Evolutionary conservation across 192 early-diverging fungal genomes (phyloP).

Genomic region (Coemansia sp.): DNA sequence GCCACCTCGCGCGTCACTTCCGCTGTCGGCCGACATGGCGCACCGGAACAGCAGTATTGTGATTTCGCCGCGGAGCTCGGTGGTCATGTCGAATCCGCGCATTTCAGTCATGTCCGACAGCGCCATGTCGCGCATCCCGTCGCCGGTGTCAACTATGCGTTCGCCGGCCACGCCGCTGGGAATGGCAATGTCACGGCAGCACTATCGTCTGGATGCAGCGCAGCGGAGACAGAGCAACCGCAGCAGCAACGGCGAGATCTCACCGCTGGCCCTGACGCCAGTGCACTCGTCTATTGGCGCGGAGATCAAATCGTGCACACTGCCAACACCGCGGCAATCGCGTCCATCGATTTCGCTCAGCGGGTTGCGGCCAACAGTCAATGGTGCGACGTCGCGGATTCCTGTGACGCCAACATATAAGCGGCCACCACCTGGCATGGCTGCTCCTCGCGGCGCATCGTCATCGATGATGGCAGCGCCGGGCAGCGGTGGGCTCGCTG

Average conservation of each 20-base stretch:
- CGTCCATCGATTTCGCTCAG: constrained; percentile 7
- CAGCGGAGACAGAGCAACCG: constrained; percentile 10
- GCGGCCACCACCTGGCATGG: background rate
- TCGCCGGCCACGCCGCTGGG: constrained; percentile 12
- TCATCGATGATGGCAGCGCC: background rate
- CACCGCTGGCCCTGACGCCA: constrained; percentile 20
- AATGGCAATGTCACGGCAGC: constrained; percentile 25
- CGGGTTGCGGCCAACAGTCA: constrained; percentile 2
- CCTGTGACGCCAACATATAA: background rate
- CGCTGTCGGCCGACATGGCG: constrained; percentile 11
- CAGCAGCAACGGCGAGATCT: constrained; percentile 17
- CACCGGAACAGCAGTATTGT: constrained; percentile 5
- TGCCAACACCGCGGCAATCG: background rate
- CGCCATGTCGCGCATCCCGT: constrained; percentile 12
- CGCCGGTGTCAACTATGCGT: constrained; percentile 9
- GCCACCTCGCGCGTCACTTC: constrained; percentile 43
- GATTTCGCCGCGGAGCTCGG: constrained; percentile 17
- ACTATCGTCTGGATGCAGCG: constrained; percentile 18
- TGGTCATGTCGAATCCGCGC: constrained; percentile 8
- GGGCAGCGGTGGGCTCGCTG: background rate
- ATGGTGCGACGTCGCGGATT: background rate
- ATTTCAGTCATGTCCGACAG: constrained; percentile 11
- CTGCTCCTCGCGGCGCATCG: background rate
- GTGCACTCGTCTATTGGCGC: constrained; percentile 12
- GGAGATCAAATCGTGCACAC: constrained; percentile 6